Base-by-base conservation (phyloP, 2,329 filamentous ascomycete species). In the Lithohypha guttulata region DNA sequence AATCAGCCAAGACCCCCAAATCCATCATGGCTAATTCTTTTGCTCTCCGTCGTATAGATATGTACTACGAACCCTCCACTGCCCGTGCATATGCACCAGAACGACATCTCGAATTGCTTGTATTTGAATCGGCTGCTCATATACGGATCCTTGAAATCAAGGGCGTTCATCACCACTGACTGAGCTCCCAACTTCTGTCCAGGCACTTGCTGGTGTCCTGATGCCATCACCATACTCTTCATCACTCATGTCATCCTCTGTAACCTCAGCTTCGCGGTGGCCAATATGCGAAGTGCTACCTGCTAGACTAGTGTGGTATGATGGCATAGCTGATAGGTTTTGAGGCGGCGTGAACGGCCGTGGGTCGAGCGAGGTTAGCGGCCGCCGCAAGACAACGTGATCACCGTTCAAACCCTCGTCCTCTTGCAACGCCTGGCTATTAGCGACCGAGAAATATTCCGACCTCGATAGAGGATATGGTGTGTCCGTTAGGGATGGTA, bases 101-200 rank as follows among this genome's bases (percentile, higher is more conserved):
- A n/a, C n/a, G 6, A 32, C 30, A 32, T 15, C n/a, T 32, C 30
- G n/a, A 29, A 29, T 6, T n/a, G 5, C n/a, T n/a, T n/a, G 17
- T 11, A 29, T n/a, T 6, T 29, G n/a, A 15, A 11, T 29, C 6
- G 17, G 17, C 5, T 6, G 6, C 11, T 6, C 6, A n/a, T 29
- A 15, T 11, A 8, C 7, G 11, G 17, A 29, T 5, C 6, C 17
- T 6, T n/a, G n/a, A n/a, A n/a, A n/a, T 13, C 11, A 29, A n/a
- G n/a, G n/a, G n/a, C n/a, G n/a, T n/a, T 37, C 43, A 22, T 51
- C 50, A 18, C 49, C 52, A 39, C 55, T 56, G 13, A 55, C 50
- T n/a, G 48, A 45, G 41, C 54, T 56, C 10, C 49, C 55, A 4
- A 57, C 53, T 31, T 57, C 55, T 19, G 55, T 55, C 55, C 55